These are phyloP conservation scores for Bisporella sp. DNA, from an alignment of 2,329 filamentous ascomycete genomes.

Conservation along the genomic window DNA sequence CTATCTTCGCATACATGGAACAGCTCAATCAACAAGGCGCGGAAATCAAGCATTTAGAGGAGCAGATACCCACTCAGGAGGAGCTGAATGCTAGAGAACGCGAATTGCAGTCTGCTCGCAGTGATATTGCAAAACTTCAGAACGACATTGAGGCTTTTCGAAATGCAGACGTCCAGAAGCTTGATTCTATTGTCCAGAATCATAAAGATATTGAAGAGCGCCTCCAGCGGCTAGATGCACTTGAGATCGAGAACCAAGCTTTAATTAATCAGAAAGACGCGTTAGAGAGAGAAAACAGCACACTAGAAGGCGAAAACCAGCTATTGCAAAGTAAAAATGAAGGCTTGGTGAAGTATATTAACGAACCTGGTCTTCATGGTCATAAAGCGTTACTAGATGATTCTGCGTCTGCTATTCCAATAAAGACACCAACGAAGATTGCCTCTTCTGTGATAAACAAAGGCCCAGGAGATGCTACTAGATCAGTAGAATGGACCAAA, in stretches of 20 bases:
- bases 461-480: too few species aligned
- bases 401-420: too few species aligned
- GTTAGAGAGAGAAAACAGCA: background rate
- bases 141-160: conserved; percentile 1
- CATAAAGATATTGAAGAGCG: background rate
- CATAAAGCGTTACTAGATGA: too few species aligned
- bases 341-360: too few species aligned
- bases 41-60: conserved; percentile 7
- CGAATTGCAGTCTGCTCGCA: conserved; percentile 1
- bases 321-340: too few species aligned
- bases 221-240: background rate
- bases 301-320: background rate
- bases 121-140: conserved; percentile 8
- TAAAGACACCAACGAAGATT: too few species aligned
- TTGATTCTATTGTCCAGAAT: background rate
- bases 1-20: conserved; percentile 7
- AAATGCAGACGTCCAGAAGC: background rate
- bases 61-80: background rate
- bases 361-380: too few species aligned
- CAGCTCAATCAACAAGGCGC: background rate
- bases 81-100: background rate
- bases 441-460: too few species aligned
- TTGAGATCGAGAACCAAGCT: background rate
- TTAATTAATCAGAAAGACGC: background rate
- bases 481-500: too few species aligned